Evolutionary conservation across 495 filamentous ascomycete species (phyloP).

Genomic region (Saxophila tyrrhenica): DNA sequence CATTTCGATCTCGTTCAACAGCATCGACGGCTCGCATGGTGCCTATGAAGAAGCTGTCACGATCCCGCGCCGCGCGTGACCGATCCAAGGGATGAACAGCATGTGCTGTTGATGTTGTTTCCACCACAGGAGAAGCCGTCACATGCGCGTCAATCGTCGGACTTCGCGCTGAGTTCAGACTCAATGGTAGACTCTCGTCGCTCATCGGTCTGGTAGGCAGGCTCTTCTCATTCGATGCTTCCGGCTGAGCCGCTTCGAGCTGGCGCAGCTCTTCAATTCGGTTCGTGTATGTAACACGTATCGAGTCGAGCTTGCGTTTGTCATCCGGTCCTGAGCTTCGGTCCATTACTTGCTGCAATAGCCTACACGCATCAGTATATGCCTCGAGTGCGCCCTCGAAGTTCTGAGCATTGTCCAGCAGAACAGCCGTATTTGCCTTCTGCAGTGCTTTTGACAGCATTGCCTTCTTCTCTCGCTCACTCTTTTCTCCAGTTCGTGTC

Average conservation of each 20-base stretch:
- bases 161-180: background rate
- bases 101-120: slow-evolving; percentile 36
- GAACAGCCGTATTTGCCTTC: slow-evolving; percentile 89
- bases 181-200: slow-evolving; percentile 38
- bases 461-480: slow-evolving; percentile 51
- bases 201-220: slow-evolving; percentile 69
- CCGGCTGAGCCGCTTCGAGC: slow-evolving; percentile 40
- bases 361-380: slow-evolving; percentile 75
- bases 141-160: background rate
- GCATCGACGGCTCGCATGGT: slow-evolving; percentile 33
- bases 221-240: slow-evolving; percentile 18
- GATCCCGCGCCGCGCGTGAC: slow-evolving; percentile 1
- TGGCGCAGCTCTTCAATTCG: slow-evolving; percentile 75
- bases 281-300: slow-evolving; percentile 78
- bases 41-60: slow-evolving; percentile 18
- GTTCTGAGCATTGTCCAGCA: slow-evolving; percentile 89
- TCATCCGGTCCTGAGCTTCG: slow-evolving; percentile 75
- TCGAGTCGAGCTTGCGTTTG: slow-evolving; percentile 70
- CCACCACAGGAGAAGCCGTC: slow-evolving; percentile 33
- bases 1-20: no score
- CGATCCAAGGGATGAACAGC: slow-evolving; percentile 32
- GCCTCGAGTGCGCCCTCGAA: slow-evolving; percentile 86
- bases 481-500: slow-evolving; percentile 22
- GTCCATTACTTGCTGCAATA: slow-evolving; percentile 77
- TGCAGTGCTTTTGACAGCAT: slow-evolving; percentile 89